phyloP scores from a whole-genome alignment of 2,329 filamentous ascomycete species.

The Cercospora janseana region DNA sequence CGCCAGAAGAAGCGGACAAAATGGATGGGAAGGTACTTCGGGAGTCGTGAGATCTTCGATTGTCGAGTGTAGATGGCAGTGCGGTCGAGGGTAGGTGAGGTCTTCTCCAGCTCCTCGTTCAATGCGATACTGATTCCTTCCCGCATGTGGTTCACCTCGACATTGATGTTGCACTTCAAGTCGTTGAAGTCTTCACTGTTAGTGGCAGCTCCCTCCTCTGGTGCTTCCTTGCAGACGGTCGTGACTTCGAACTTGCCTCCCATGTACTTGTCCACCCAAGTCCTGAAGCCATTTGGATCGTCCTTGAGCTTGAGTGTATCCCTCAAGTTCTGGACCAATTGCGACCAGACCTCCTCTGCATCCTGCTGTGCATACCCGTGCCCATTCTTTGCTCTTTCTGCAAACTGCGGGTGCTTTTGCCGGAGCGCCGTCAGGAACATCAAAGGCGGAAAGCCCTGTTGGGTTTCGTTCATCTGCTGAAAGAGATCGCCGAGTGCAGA shows the following conservation, averaged over 20 bases:
- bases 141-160: slow-evolving; percentile 80
- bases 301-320: slow-evolving; percentile 70
- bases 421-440: slow-evolving; percentile 80
- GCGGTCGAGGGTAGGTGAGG: slow-evolving; percentile 71
- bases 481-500: slow-evolving; percentile 78
- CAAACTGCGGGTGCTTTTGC: slow-evolving; percentile 83
- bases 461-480: slow-evolving; percentile 83
- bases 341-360: slow-evolving; percentile 96
- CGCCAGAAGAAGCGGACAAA: slow-evolving; percentile 99
- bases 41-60: slow-evolving; percentile 83
- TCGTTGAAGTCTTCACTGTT: slow-evolving; percentile 79
- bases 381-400: slow-evolving; percentile 78
- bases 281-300: slow-evolving; percentile 58
- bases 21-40: slow-evolving; percentile 94
- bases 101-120: slow-evolving; percentile 88
- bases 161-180: slow-evolving; percentile 92
- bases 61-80: slow-evolving; percentile 85
- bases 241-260: slow-evolving; percentile 74
- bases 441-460: slow-evolving; percentile 79
- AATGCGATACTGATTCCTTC: slow-evolving; percentile 83
- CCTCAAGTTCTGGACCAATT: slow-evolving; percentile 81
- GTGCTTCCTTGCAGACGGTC: slow-evolving; percentile 81
- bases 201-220: slow-evolving; percentile 67
- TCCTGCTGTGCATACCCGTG: slow-evolving; percentile 95
- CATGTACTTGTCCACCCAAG: slow-evolving; percentile 79